Evolutionary conservation across 495 filamentous ascomycete species (phyloP).

Genomic region (Astrothelium macrocarpum): DNA sequence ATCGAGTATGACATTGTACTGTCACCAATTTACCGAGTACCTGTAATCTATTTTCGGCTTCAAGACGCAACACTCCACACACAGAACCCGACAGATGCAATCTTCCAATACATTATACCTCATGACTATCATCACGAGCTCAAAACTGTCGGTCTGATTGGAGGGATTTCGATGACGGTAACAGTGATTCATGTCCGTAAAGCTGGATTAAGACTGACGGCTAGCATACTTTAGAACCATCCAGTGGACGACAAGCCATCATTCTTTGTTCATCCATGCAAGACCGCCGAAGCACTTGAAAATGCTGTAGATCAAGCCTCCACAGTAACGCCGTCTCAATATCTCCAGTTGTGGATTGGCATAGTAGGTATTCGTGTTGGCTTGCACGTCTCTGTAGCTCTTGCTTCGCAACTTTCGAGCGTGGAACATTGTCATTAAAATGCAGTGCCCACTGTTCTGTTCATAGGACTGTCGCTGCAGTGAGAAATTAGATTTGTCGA

Average conservation of each 20-base stretch:
- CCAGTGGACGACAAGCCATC: conserved; percentile 61
- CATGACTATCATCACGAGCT: conserved; percentile 48
- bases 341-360: conserved; percentile 74
- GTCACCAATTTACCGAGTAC: conserved; percentile 48
- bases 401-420: conserved; percentile 28
- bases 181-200: conserved; percentile 18
- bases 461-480: not conserved
- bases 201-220: not conserved
- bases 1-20: conserved; percentile 53
- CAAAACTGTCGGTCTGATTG: conserved; percentile 52
- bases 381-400: conserved; percentile 53
- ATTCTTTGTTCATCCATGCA: conserved; percentile 80
- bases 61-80: conserved; percentile 33
- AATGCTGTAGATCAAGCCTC: conserved; percentile 33
- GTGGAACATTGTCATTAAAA: not conserved
- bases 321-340: conserved; percentile 47
- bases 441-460: not conserved
- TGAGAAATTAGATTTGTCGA: not conserved
- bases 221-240: conserved; percentile 51
- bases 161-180: conserved; percentile 69
- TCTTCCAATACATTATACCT: conserved; percentile 63
- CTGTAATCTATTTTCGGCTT: conserved; percentile 50
- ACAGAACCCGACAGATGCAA: conserved; percentile 37
- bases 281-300: conserved; percentile 67
- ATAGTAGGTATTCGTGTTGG: conserved; percentile 64